Evolutionary conservation across 1,284 basidiomycete species (phyloP), one percentile per base, ranked within the genome.

Genomic region (Fomitopsis betulina): DNA sequence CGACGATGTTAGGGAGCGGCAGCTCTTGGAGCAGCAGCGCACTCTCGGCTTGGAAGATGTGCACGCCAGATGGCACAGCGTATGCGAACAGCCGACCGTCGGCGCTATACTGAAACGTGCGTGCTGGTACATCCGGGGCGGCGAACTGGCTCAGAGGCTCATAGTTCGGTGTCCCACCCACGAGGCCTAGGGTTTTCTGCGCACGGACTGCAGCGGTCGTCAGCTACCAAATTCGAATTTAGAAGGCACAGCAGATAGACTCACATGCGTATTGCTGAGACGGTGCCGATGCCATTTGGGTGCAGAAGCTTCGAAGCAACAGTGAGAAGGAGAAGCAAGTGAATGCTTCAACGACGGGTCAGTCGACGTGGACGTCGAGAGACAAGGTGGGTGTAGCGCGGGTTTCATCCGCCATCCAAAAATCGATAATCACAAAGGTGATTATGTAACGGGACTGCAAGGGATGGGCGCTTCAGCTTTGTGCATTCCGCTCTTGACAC

Each of bases 21-120:
- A 93, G 81, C 69, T 92, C 87, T 64, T 83, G 83, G 59, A 93
- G 75, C 59, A 90, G 76, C 65, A 84, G 80, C 57, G 86, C 88
- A 66, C 82, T 82, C 72, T 89, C 85, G 61, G 90, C 88, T 70
- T 91, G 86, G 73, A 85, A 85, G 66, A 96, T 86, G 67, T 82
- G 83, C 58, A 94, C 85, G 63, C 89, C 92, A 65, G 79, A 80
- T 33, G 91, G 85, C 66, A 94, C 79, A 55, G 89, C 88, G 73
- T 93, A 93, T 47, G 94, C 94, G 68, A 91, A 91, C 64, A 93
- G 81, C 69, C 90, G 82, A 65, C 96, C 96, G 70, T 98, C 91
- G 55, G 82, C 80, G 68, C 93, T 96, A 76, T 98, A 98, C 66
- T 84, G 82, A 73, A 87, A 91, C 57, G 85, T 87, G 66, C 91